Base-by-base conservation (phyloP, 257 asterid genomes). In the Nicotiana obtusifolia region DNA sequence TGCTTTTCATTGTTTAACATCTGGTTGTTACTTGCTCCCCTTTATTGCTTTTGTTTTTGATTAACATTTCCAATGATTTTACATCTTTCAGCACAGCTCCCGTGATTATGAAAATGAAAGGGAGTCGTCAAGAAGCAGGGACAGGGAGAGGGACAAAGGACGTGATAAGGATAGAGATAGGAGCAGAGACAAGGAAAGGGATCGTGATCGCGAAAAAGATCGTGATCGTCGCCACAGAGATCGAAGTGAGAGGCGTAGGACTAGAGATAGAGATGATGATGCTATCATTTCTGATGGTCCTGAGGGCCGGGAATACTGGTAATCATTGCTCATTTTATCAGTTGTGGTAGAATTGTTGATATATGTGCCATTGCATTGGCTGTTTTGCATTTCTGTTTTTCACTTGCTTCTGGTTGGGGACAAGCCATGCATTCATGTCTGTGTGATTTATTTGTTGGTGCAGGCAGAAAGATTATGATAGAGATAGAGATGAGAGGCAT, bases 141-240 rank as follows among this genome's bases (percentile, higher is more conserved):
- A 80, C 15, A 80, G 53, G 49, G 83, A 65, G 49, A 56, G 77
- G 62, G 78, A 30, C 7, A 80, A 69, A 65, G 83, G 78, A 64
- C 78, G 26, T 65, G 83, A 80, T 49, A 80, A 65, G 78, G 83
- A 80, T 1, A 80, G 66, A 65, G 83, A 56, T 80, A 80, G 54
- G 77, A 69, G 62, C 30, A 80, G 78, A 52, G 77, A 79, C 56
- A 62, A 26, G 22, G 82, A 80, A 47, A 85, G 86, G 85, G 89
- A 91, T 2, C 86, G 86, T 52, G 97, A 90, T 75, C 83, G 88
- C n/a, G 94, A 88, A 22, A 92, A 80, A 77, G 98, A 92, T 57
- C 91, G 88, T 22, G 97, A 89, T 76, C 94, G 89, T 5, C 91
- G 82, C 86, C 97, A 88, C 54, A 88, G 92, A 52, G 97, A 95